These are phyloP conservation scores for Physcomitrellopsis africana DNA, from an alignment of 225 moss, liverwort and hornwort genomes.

Conservation along the genomic window DNA sequence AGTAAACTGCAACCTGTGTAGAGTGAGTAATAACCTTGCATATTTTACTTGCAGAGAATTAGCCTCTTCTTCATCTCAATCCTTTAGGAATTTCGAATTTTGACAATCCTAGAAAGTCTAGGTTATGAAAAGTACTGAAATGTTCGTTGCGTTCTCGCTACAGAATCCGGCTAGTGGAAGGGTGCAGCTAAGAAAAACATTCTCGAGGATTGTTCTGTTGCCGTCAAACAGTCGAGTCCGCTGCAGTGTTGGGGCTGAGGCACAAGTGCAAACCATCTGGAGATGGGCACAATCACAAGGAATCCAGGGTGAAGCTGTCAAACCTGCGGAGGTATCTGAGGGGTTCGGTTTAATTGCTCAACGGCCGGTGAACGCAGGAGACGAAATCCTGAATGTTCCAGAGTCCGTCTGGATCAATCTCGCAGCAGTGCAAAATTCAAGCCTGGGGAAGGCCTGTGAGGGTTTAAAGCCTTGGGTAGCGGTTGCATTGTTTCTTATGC, in stretches of 20 bases:
- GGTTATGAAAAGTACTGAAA: neutral
- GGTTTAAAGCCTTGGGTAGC: constrained; percentile 79
- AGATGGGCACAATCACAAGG: constrained; percentile 61
- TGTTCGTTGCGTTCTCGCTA: neutral
- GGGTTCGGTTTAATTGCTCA: constrained; percentile 74
- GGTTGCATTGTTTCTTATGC: constrained; percentile 72
- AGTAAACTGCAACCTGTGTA: too few species aligned
- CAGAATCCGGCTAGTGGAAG: constrained; percentile 39
- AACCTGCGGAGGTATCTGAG: constrained; percentile 37
- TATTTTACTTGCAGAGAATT: too few species aligned
- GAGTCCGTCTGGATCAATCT: constrained; percentile 77
- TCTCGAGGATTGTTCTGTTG: constrained; percentile 4
- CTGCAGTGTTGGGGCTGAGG: constrained; percentile 51
- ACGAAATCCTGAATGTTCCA: constrained; percentile 71
- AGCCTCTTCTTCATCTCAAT: too few species aligned
- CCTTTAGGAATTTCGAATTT: too few species aligned
- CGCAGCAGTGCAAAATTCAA: constrained; percentile 57
- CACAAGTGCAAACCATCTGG: constrained; percentile 47
- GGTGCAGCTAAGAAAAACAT: constrained; percentile 30
- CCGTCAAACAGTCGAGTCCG: constrained; percentile 38
- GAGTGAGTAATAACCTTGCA: too few species aligned
- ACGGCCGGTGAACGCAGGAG: constrained; percentile 69
- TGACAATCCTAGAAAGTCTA: neutral
- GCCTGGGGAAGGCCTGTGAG: constrained; percentile 51
- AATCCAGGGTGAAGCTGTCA: constrained; percentile 38